Percentiles rank a stretch among this genome's conserved stretches.
Conservation (phyloP, 2,329 filamentous ascomycete genomes). For the Aspergillus pseudonomiae region DNA sequence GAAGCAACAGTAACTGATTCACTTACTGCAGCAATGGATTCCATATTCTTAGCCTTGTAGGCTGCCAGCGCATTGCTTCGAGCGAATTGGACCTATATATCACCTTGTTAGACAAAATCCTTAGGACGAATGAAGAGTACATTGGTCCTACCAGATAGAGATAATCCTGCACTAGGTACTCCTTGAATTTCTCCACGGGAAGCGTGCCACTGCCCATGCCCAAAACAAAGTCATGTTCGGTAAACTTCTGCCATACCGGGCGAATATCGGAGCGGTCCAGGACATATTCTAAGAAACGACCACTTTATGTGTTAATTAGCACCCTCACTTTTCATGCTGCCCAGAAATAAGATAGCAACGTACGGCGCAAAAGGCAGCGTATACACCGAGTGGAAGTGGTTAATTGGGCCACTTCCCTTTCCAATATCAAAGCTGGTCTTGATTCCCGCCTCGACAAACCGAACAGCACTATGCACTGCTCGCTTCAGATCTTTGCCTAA, state of each 20-base stretch:
- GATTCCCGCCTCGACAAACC: slow-evolving; percentile 65
- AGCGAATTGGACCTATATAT: slow-evolving; percentile 74
- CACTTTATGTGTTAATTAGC: slow-evolving; percentile 50
- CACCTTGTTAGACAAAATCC: slow-evolving; percentile 2
- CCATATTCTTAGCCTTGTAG: slow-evolving; percentile 78
- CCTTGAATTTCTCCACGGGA: slow-evolving; percentile 76
- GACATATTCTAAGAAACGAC: slow-evolving; percentile 81
- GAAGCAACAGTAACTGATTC: neutral
- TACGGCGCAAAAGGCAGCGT: slow-evolving; percentile 62
- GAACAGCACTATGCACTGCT: slow-evolving; percentile 59
- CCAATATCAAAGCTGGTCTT: slow-evolving; percentile 59
- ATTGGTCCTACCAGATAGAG: slow-evolving; percentile 70
- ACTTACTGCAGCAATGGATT: slow-evolving; percentile 70
- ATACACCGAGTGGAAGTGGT: slow-evolving; percentile 68
- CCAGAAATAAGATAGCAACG: slow-evolving; percentile 24
- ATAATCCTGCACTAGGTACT: slow-evolving; percentile 91
- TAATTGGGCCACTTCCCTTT: slow-evolving; percentile 65
- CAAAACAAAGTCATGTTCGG: slow-evolving; percentile 80
- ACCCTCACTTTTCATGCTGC: slow-evolving; percentile 1
- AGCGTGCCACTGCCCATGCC: slow-evolving; percentile 75
- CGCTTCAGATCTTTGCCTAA: slow-evolving; percentile 50
- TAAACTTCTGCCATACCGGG: slow-evolving; percentile 72
- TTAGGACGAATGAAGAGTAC: neutral
- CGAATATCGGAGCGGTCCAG: slow-evolving; percentile 75
- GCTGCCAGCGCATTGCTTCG: slow-evolving; percentile 81